Evolutionary conservation across 345 rosid species (phyloP), one percentile per base, ranked within the genome.

Genomic region (Lepidium sativum): DNA sequence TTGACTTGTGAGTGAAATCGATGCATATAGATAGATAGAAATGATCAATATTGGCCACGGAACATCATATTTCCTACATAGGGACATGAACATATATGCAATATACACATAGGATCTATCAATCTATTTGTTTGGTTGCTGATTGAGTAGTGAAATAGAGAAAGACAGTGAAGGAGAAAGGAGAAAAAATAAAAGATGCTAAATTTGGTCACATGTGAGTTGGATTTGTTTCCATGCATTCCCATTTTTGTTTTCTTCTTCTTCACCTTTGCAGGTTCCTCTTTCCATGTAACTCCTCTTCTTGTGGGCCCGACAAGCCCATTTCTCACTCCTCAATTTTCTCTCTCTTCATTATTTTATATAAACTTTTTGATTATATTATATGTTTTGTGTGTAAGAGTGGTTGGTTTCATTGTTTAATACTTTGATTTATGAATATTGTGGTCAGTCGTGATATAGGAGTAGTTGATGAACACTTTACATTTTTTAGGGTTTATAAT

Each of bases 161-260:
- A 52, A 64, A 49, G 75, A 71, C 54, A 55, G 67, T 66, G 68
- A 73, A 53, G 54, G 51, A 41, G 61, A 72, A 52, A 44, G 42
- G 49, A 58, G 63, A 72, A 72, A 72, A 65, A 65, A 52, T 51
- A 60, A 73, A 66, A 66, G 77, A 66, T 73, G 72, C 72, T 54
- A 67, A 73, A 66, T 73, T 73, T 73, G 77, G 72, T 67, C 63
- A 67, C 77, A 73, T 73, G 77, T 73, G 77, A 73, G 72, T 73
- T 60, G 77, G 77, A 73, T 73, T 73, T 73, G 77, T 66, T 73
- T 73, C 67, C 57, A 67, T 72, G 66, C 66, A 72, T 73, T 73
- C 67, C 77, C 63, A 66, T 25, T 73, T 73, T 73, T 73, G 77
- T 67, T 43, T 67, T 73, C 68, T 59, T 65, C 72, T 66, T 66